Percentiles rank a stretch among this genome's conserved stretches.
These are phyloP conservation scores for Ophiocordyceps camponoti-floridani DNA, from an alignment of 2,329 filamentous ascomycete genomes.

Conservation along the genomic window DNA sequence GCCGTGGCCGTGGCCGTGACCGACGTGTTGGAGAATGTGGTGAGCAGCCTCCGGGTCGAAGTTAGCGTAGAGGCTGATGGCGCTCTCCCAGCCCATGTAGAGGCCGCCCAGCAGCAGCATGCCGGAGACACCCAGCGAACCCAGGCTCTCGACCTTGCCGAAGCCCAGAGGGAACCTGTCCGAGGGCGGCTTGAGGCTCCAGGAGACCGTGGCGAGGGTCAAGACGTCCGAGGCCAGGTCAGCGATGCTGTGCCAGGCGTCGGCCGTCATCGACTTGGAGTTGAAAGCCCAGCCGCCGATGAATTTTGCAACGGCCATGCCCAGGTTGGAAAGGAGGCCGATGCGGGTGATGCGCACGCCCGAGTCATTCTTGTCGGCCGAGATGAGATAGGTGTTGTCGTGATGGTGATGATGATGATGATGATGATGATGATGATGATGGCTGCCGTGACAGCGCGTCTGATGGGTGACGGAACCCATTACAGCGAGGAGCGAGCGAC, in stretches of 20 bases:
- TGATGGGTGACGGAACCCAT: slow-evolving; percentile 14
- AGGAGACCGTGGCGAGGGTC: slow-evolving; percentile 85
- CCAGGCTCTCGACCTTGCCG: slow-evolving; percentile 93
- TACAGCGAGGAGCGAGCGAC: slow-evolving; percentile 7
- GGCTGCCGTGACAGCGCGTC: slow-evolving; percentile 12
- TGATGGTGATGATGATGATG: slow-evolving; percentile 54
- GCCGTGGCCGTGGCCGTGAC: slow-evolving; percentile 52
- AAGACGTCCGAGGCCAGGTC: slow-evolving; percentile 91
- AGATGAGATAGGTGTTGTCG: slow-evolving; percentile 88
- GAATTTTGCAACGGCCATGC: slow-evolving; percentile 88
- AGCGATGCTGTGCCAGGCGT: slow-evolving; percentile 88
- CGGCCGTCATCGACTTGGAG: slow-evolving; percentile 80
- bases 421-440: slow-evolving; percentile 43
- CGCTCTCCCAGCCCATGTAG: slow-evolving; percentile 75
- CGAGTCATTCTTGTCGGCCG: slow-evolving; percentile 57
- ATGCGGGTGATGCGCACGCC: slow-evolving; percentile 45
- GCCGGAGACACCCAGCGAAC: slow-evolving; percentile 80
- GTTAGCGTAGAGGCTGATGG: slow-evolving; percentile 48
- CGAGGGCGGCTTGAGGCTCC: slow-evolving; percentile 73
- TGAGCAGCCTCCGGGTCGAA: slow-evolving; percentile 53
- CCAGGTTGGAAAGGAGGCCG: slow-evolving; percentile 60
- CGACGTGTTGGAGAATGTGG: slow-evolving; percentile 40
- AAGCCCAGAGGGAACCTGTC: slow-evolving; percentile 78
- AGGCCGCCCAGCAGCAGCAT: slow-evolving; percentile 78
- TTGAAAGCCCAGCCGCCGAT: slow-evolving; percentile 87